Evolutionary conservation across 176 grass and related monocot genomes (phyloP), one percentile per base, ranked within the genome.

Genomic region (Leersia perrieri): DNA sequence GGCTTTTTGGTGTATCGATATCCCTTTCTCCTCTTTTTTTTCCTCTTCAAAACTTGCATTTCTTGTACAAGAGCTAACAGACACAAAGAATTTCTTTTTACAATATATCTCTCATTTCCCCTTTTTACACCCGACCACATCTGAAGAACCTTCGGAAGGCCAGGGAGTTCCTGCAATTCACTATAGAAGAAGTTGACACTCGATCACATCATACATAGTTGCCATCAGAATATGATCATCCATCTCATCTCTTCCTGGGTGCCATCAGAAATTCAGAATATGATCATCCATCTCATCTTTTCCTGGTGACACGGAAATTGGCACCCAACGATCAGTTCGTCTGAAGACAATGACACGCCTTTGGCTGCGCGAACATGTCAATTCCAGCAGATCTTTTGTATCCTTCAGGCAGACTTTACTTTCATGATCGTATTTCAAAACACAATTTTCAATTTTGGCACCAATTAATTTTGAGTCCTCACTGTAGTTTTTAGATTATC

Each of bases 401-500:
- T 72, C 66, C 41, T 60, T 82, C 63, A 57, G 79, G 38, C 40
- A 68, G 39, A 55, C 38, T 45, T 33, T 22, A 57, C 71, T 80
- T 84, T 71, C 10, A 82, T 72, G 57, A 86, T 89, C 70, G 25
- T 9, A 77, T 11, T 76, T 70, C 38, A 42, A 63, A 61, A 6
- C 35, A 13, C 40, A 29, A 78, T 33, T 87, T 62, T 53, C 53
- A 44, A 58, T 9, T 49, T 76, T 55, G 62, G 55, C 34, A 78
- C 77, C 9, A 3, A 28, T 60, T 40, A 12, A 57, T 39, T 36
- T 45, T 31, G 33, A 70, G 29, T 72, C 36, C 38, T 90, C 72
- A 95, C 22, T 79, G 78, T 57, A 78, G 68, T 25, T 76, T 84
- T 95, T 58, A 98, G 63, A 93, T 89, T 81, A 61, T 98, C 92